Percentiles rank a stretch among this genome's conserved stretches.
phyloP scores from a whole-genome alignment of 2,329 filamentous ascomycete genomes.

The Colletotrichum tropicicola region DNA sequence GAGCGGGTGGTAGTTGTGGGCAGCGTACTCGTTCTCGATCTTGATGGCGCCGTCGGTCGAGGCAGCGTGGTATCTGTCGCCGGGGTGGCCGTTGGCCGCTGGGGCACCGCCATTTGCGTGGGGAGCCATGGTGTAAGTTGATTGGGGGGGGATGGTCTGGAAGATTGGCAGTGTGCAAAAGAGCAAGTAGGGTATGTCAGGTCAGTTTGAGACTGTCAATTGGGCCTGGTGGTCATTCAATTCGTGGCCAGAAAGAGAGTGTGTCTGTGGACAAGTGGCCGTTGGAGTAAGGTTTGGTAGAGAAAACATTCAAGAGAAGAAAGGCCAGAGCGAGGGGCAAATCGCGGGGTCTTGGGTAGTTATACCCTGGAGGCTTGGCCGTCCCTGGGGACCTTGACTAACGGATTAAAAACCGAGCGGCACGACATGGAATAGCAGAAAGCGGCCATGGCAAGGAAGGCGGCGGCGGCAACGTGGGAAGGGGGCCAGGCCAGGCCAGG shows the following conservation, averaged over 20 bases:
- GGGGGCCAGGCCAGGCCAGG: background rate
- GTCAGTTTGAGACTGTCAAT: conserved; percentile 20
- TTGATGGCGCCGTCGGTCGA: conserved; percentile 84
- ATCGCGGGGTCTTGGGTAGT: conserved; percentile 28
- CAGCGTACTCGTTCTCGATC: conserved; percentile 84
- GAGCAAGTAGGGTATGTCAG: background rate
- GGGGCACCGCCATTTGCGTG: conserved; percentile 58
- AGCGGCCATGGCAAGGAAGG: conserved; percentile 1
- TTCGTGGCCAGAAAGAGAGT: conserved; percentile 6
- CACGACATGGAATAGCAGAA: conserved; percentile 21
- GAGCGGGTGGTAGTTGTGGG: conserved; percentile 98
- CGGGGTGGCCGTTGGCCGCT: conserved; percentile 43
- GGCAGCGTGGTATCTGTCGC: conserved; percentile 71
- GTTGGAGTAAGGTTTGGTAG: conserved; percentile 17
- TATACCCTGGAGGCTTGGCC: conserved; percentile 21
- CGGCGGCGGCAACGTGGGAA: conserved; percentile 8
- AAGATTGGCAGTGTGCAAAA: background rate
- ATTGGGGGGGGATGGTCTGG: background rate
- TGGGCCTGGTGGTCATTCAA: conserved; percentile 11
- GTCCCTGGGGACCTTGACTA: conserved; percentile 13
- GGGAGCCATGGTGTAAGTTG: conserved; percentile 60
- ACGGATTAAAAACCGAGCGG: background rate
- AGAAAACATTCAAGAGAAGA: conserved; percentile 16
- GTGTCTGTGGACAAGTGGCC: conserved; percentile 24
- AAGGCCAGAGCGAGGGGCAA: conserved; percentile 29